Conservation (phyloP, 768 basidiomycete species). For the Auricularia sp. region DNA sequence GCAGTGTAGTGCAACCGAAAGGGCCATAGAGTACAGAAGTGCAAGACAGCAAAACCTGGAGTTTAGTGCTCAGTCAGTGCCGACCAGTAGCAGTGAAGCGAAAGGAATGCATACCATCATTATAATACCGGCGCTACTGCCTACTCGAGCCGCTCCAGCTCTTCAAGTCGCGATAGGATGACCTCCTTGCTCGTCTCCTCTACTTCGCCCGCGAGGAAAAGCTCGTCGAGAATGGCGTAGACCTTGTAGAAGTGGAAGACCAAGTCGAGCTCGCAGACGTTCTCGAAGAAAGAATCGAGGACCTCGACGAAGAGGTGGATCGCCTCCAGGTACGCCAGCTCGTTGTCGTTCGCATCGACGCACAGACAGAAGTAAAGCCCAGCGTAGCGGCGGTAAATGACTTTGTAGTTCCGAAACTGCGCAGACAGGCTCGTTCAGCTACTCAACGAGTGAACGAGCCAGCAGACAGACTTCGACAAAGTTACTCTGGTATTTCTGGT, state of each 20-base stretch:
- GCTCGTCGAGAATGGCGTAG: conserved; percentile 87
- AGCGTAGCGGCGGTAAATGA: conserved; percentile 94
- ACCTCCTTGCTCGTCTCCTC: conserved; percentile 98
- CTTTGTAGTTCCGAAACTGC: conserved; percentile 95
- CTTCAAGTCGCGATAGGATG: conserved; percentile 80
- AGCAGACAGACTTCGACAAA: conserved; percentile 74
- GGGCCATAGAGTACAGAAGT: too few relatives aligned
- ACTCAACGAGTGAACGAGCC: conserved; percentile 6
- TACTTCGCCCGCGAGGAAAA: conserved; percentile 95
- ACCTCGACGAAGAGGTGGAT: conserved; percentile 98
- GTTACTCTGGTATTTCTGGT: conserved; percentile 98
- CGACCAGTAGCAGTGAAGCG: too few relatives aligned
- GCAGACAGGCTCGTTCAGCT: background rate
- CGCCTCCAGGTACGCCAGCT: conserved; percentile 92
- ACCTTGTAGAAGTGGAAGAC: conserved; percentile 99
- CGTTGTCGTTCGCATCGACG: conserved; percentile 97
- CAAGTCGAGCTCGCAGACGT: conserved; percentile 94
- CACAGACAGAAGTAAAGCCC: conserved; percentile 97
- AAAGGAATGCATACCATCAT: too few relatives aligned
- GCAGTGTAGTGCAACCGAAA: too few relatives aligned
- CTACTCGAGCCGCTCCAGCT: conserved; percentile 85
- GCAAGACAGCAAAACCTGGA: too few relatives aligned
- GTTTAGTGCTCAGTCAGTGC: too few relatives aligned
- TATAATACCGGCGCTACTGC: too few relatives aligned
- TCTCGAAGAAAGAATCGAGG: conserved; percentile 85